Conservation (phyloP, 495 filamentous ascomycete species). For the Terfezia boudieri region DNA sequence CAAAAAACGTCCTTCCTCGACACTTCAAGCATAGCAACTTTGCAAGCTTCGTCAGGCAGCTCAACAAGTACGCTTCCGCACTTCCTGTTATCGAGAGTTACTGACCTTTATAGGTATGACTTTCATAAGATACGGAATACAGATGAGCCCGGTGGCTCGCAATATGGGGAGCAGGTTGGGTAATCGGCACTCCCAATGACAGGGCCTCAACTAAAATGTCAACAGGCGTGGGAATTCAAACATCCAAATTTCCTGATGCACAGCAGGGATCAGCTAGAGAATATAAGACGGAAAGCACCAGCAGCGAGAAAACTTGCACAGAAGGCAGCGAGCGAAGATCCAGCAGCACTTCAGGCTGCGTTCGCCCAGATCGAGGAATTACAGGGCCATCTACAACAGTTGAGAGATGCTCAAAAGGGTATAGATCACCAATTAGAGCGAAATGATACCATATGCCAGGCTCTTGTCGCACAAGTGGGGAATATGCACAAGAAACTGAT, state of each 20-base stretch:
- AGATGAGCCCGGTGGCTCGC: slow-evolving; percentile 77
- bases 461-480: slow-evolving; percentile 71
- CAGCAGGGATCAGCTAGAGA: slow-evolving; percentile 89
- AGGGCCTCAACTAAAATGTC: background rate
- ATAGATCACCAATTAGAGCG: slow-evolving; percentile 70
- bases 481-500: slow-evolving; percentile 74
- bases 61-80: slow-evolving; percentile 59
- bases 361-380: slow-evolving; percentile 77
- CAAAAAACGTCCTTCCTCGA: slow-evolving; percentile 87
- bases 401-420: slow-evolving; percentile 73
- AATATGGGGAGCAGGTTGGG: slow-evolving; percentile 74
- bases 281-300: slow-evolving; percentile 88
- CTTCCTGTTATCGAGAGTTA: background rate
- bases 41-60: slow-evolving; percentile 90
- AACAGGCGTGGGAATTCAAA: slow-evolving; percentile 76
- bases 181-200: background rate
- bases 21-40: slow-evolving; percentile 99
- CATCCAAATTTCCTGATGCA: slow-evolving; percentile 92
- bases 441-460: slow-evolving; percentile 60
- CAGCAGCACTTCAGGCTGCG: slow-evolving; percentile 27
- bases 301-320: slow-evolving; percentile 56
- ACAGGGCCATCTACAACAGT: slow-evolving; percentile 68
- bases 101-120: slow-evolving; percentile 26
- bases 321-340: slow-evolving; percentile 27
- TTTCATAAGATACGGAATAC: slow-evolving; percentile 98